Evolutionary conservation across 2,329 filamentous ascomycete species (phyloP), one percentile per base, ranked within the genome.

Genomic region (Fusarium equiseti): DNA sequence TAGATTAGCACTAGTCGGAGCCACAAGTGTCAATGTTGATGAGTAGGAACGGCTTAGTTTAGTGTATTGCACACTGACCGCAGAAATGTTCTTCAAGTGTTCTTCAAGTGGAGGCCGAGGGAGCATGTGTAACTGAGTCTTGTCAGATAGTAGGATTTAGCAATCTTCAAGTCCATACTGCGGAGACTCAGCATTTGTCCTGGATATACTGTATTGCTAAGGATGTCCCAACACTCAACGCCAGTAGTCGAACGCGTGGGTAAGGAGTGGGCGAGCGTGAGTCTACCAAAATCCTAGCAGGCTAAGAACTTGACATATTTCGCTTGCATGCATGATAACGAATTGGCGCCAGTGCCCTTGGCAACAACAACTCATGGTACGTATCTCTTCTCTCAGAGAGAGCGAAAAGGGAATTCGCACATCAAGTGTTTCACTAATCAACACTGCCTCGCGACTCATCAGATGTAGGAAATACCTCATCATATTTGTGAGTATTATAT

Each of bases 381-480:
- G 49, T 40, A 40, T 9, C 16, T 29, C 22, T 26, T 26, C 22
- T 50, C 16, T 38, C 29, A 45, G 10, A 18, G 22, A 65, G 31
- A 43, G 50, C 3, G 24, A 35, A 24, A 13, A 35, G 26, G 29
- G 29, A 24, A 58, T 26, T 49, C 50, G 44, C 29, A 64, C 60
- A 49, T 66, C 22, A 26, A 45, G 48, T 38, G 60, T 61, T 63
- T 57, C 66, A 57, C 53, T 52, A 53, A 58, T 16, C 18, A 59
- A 64, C 62, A 64, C 62, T 45, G 62, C 59, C 61, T 64, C 51
- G 24, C 38, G 40, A 40, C 59, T 64, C 59, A 58, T 40, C 57
- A 42, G 43, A 66, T 53, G 45, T 44, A 54, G 53, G 20, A n/a
- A 27, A 59, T 26, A 44, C 18, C 35, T 44, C 62, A 58, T 40